Evolutionary conservation across 176 grass and related monocot genomes (phyloP).

Genomic region (Musa troglodytarum): DNA sequence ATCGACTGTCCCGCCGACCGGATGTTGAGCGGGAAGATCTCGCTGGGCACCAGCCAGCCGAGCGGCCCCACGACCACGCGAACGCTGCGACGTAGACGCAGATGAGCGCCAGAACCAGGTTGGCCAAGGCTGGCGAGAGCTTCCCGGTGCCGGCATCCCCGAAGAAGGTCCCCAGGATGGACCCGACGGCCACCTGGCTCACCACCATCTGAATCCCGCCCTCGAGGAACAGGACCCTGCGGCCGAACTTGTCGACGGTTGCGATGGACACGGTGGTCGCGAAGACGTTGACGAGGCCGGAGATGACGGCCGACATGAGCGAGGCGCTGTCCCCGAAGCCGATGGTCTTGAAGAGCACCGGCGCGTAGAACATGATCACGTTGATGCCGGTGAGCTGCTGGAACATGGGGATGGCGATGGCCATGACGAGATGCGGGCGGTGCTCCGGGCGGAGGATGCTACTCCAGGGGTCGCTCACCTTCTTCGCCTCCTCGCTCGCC

Average conservation of each 20-base stretch:
- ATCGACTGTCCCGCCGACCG: background rate
- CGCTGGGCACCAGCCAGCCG: slow-evolving; percentile 10
- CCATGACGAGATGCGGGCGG: slow-evolving; percentile 46
- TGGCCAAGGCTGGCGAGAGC: background rate
- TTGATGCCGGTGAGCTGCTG: slow-evolving; percentile 71
- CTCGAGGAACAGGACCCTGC: background rate
- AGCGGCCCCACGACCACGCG: slow-evolving; percentile 1
- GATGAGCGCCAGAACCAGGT: background rate
- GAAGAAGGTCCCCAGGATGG: slow-evolving; percentile 20
- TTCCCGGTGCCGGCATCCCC: slow-evolving; percentile 13
- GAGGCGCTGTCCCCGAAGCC: slow-evolving; percentile 33
- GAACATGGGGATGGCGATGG: slow-evolving; percentile 30
- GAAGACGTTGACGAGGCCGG: slow-evolving; percentile 5
- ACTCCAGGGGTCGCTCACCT: background rate
- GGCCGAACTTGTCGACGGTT: slow-evolving; percentile 18
- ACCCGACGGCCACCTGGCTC: slow-evolving; percentile 12
- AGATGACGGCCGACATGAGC: slow-evolving; percentile 22
- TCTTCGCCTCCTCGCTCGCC: background rate
- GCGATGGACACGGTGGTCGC: background rate
- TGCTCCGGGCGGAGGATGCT: background rate
- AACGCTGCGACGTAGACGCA: background rate
- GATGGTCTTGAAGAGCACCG: slow-evolving; percentile 52
- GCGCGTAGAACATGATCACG: slow-evolving; percentile 78
- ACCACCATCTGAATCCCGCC: slow-evolving; percentile 9
- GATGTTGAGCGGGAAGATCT: background rate